Conservation (phyloP, 345 rosid genomes). For the Ceriops tagal region DNA sequence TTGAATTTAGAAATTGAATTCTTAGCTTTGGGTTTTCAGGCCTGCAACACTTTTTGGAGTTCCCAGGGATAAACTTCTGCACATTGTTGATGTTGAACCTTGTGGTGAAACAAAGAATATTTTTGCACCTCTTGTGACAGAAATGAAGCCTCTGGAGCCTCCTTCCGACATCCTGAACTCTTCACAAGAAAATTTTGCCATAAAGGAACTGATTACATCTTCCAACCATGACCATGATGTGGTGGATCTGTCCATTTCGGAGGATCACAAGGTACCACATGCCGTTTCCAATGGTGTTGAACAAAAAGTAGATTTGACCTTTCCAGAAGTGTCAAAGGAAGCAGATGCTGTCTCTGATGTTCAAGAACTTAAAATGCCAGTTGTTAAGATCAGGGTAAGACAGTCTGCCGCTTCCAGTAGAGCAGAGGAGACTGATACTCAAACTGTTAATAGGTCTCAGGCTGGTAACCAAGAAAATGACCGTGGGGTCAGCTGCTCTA, state of each 20-base stretch:
- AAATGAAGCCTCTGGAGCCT: slow-evolving; percentile 40
- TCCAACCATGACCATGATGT: slow-evolving; percentile 9
- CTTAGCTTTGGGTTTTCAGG: slow-evolving; percentile 42
- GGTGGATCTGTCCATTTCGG: slow-evolving; percentile 17
- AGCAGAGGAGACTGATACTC: slow-evolving; percentile 65
- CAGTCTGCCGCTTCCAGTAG: slow-evolving; percentile 63
- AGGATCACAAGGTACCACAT: slow-evolving; percentile 20
- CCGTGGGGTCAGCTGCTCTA: slow-evolving; percentile 63
- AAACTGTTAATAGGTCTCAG: slow-evolving; percentile 61
- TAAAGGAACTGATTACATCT: slow-evolving; percentile 24
- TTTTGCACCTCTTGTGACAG: slow-evolving; percentile 45
- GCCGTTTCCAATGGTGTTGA: slow-evolving; percentile 20
- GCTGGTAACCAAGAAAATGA: slow-evolving; percentile 54
- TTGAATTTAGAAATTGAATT: background rate
- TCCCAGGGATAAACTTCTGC: slow-evolving; percentile 60
- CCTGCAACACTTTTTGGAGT: slow-evolving; percentile 79
- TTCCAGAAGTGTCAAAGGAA: slow-evolving; percentile 41
- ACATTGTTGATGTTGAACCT: slow-evolving; percentile 54
- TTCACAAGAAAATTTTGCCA: slow-evolving; percentile 28
- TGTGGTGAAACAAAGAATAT: slow-evolving; percentile 51
- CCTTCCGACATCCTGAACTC: slow-evolving; percentile 29
- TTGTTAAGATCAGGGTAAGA: slow-evolving; percentile 71
- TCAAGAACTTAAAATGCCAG: slow-evolving; percentile 53
- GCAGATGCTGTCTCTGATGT: slow-evolving; percentile 47
- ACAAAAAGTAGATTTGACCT: slow-evolving; percentile 9